phyloP scores from a whole-genome alignment of 2,329 filamentous ascomycete genomes.

The Penicillium italicum region DNA sequence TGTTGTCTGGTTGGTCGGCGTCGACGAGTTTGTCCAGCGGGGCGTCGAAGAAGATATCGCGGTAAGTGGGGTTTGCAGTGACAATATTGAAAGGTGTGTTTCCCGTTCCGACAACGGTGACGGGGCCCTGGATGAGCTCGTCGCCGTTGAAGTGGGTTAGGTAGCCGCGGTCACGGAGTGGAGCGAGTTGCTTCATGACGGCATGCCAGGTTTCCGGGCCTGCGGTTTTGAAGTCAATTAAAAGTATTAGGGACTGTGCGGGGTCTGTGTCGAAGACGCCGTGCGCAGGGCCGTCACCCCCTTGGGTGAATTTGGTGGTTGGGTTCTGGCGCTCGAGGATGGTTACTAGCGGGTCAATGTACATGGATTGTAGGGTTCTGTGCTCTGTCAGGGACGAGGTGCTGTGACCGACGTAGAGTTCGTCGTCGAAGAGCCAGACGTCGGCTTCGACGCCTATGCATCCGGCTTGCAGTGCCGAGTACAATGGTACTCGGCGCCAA shows the following conservation, averaged over 20 bases:
- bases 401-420: conserved; percentile 56
- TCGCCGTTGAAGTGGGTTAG: conserved; percentile 51
- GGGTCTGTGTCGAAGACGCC: conserved; percentile 53
- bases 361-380: conserved; percentile 51
- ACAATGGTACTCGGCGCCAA: conserved; percentile 54
- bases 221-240: conserved; percentile 52
- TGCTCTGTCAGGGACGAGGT: conserved; percentile 45
- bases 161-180: conserved; percentile 49
- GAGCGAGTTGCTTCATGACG: conserved; percentile 43
- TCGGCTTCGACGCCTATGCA: conserved; percentile 57
- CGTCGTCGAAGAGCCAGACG: conserved; percentile 52
- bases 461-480: conserved; percentile 53
- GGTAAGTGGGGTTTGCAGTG: conserved; percentile 46
- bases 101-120: conserved; percentile 54
- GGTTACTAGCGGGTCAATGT: conserved; percentile 50
- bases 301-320: conserved; percentile 35
- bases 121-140: conserved; percentile 41
- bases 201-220: conserved; percentile 37
- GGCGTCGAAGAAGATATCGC: conserved; percentile 56
- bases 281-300: conserved; percentile 31
- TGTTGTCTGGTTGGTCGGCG: background rate
- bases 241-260: conserved; percentile 48
- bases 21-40: conserved; percentile 44
- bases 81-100: conserved; percentile 51
- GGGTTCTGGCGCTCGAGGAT: conserved; percentile 52